Evolutionary conservation across 2,329 filamentous ascomycete genomes (phyloP).

Genomic region (Penicillium sp.): DNA sequence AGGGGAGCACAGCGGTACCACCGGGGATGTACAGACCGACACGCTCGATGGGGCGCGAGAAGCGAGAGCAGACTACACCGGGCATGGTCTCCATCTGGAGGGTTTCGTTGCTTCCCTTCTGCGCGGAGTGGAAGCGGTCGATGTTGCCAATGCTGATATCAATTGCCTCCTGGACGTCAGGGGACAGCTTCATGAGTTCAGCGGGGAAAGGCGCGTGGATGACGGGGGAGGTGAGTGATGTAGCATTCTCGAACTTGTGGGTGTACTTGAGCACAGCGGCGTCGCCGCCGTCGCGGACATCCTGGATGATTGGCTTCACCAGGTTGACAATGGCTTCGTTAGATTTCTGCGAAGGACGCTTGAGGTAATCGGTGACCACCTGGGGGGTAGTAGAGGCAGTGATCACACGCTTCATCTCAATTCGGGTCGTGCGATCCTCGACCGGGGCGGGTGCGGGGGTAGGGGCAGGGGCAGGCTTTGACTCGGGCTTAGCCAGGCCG

Average conservation of each 20-base stretch:
- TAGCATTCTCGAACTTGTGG: constrained; percentile 97
- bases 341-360: constrained; percentile 89
- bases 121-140: constrained; percentile 85
- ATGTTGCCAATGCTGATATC: constrained; percentile 95
- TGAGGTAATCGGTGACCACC: constrained; percentile 71
- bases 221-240: constrained; percentile 83
- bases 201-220: constrained; percentile 84
- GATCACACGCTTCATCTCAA: constrained; percentile 79
- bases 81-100: constrained; percentile 96
- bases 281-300: constrained; percentile 80
- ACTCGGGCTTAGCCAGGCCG: constrained; percentile 52
- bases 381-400: constrained; percentile 62
- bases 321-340: constrained; percentile 92
- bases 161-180: constrained; percentile 87
- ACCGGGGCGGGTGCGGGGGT: constrained; percentile 51
- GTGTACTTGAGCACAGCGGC: constrained; percentile 88
- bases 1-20: constrained; percentile 94
- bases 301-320: constrained; percentile 86
- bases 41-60: constrained; percentile 85
- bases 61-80: constrained; percentile 89
- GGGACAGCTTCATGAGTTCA: constrained; percentile 78
- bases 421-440: constrained; percentile 56
- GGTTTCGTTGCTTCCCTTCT: constrained; percentile 73
- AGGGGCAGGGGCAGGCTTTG: constrained; percentile 34
- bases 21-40: constrained; percentile 97